These are phyloP conservation scores for Penicillium frequentans DNA, from an alignment of 2,329 filamentous ascomycete species.

Conservation along the genomic window DNA sequence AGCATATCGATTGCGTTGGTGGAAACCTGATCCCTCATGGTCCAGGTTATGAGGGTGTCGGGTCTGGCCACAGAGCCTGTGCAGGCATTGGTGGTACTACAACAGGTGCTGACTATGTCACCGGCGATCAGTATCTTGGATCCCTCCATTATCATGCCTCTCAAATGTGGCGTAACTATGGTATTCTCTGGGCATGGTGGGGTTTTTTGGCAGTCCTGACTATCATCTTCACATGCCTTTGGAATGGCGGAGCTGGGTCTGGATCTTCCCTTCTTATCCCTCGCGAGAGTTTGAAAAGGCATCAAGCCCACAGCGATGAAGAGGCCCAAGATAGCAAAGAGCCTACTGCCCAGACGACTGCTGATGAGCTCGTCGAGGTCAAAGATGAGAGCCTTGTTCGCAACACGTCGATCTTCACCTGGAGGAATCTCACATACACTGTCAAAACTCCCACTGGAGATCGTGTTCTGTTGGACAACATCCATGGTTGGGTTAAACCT, in stretches of 20 bases:
- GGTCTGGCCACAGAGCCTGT: slow-evolving; percentile 25
- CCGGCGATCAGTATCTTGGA: slow-evolving; percentile 58
- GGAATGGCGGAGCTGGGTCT: slow-evolving; percentile 55
- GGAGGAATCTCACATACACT: slow-evolving; percentile 70
- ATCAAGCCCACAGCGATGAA: slow-evolving; percentile 29
- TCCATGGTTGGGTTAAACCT: slow-evolving; percentile 75
- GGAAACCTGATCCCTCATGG: slow-evolving; percentile 37
- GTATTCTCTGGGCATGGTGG: slow-evolving; percentile 65
- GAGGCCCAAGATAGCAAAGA: slow-evolving; percentile 16
- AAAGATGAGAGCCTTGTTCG: slow-evolving; percentile 48
- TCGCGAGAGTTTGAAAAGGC: slow-evolving; percentile 59
- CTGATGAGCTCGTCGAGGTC: slow-evolving; percentile 24
- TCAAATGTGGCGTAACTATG: slow-evolving; percentile 62
- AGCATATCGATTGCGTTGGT: slow-evolving; percentile 37
- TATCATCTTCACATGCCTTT: slow-evolving; percentile 57
- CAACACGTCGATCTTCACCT: slow-evolving; percentile 71
- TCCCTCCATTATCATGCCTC: slow-evolving; percentile 55
- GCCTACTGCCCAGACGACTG: slow-evolving; percentile 4
- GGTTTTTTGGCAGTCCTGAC: slow-evolving; percentile 59
- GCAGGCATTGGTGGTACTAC: slow-evolving; percentile 59
- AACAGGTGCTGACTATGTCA: slow-evolving; percentile 51
- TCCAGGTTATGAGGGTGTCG: slow-evolving; percentile 27
- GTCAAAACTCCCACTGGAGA: slow-evolving; percentile 60
- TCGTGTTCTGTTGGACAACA: slow-evolving; percentile 62
- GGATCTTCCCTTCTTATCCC: slow-evolving; percentile 62